Evolutionary conservation across 2,329 filamentous ascomycete species (phyloP), one percentile per base, ranked within the genome.

Genomic region (Ascochyta fabae): DNA sequence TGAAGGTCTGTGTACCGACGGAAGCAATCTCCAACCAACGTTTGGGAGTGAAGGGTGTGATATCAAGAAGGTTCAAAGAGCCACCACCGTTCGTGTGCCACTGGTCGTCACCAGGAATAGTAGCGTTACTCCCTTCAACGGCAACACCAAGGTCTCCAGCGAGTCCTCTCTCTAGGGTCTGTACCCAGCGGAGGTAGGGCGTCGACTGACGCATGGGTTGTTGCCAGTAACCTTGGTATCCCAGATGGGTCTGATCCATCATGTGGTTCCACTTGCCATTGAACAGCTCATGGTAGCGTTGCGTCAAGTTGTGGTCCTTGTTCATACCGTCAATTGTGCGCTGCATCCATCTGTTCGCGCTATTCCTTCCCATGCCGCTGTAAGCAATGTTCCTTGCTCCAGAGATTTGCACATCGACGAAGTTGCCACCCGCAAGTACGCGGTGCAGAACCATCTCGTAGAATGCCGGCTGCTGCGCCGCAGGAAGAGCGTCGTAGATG

Each of bases 191-290:
- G 59, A 89, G 79, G 7, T 84, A 81, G 0, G 88, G 87, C 1
- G 88, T 80, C 0, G 83, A 82, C 67, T 91, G 88, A 31, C 87
- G 80, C 88, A 90, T 90, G 1, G 88, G 87, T 69, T 90, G 88
- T 73, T 91, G 88, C 87, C 75, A 77, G 58, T 74, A 75, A 12
- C 72, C 71, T 58, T 75, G 70, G 50, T 77, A 75, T 13, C 73
- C 73, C n/a, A 77, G 53, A 65, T 77, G 75, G 6, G 74, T 76
- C 50, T 77, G 75, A 29, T 77, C 72, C 70, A 75, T 69, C 69
- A 77, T 76, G 47, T 77, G 75, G 26, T 72, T 62, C 75, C 74
- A 77, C 53, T 76, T 77, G 7, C 74, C 74, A 48, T 69, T 70
- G 43, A 75, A 66, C 3, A 75, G 58, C 19, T 61, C 61, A 48